Base-by-base conservation (phyloP, 2,329 filamentous ascomycete species). In the Acrocalymma vagum region DNA sequence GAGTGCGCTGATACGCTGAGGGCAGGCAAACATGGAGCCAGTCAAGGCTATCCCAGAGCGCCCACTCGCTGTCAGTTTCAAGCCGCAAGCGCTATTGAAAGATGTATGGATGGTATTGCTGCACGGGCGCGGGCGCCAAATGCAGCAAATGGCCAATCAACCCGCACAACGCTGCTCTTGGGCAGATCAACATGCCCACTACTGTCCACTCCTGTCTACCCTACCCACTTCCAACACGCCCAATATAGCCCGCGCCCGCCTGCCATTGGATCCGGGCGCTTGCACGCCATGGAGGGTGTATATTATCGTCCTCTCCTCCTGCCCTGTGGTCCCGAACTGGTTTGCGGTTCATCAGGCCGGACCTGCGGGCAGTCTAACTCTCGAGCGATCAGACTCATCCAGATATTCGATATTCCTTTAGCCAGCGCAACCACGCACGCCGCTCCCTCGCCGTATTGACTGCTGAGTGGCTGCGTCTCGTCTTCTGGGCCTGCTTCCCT, bases 21-120 rank as follows among this genome's bases (percentile, higher is more conserved):
- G n/a, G n/a, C n/a, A n/a, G n/a, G n/a, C n/a, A n/a, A n/a, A n/a
- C n/a, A n/a, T n/a, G n/a, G n/a, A n/a, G n/a, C n/a, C n/a, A 21
- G 33, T 39, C 22, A 42, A 31, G 38, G 30, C 34, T 29, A 30
- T 23, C 36, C 38, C 29, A 51, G 47, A 41, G 37, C 40, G 44
- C 51, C 51, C 24, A 23, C 42, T 23, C 26, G 35, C 41, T 48
- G 43, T 46, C 45, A 42, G 58, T 64, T 64, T 64, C 53, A 51
- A 42, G 18, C 39, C 30, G 34, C 48, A 63, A 55, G 56, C 60
- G 60, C 59, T 63, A 64, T 62, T 60, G 58, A 45, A 31, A 45
- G 27, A 48, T 52, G 49, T 60, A 49, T 64, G 59, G 60, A 48
- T 45, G 36, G 49, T 28, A 39, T 31, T 49, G 39, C 48, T 55